Conservation (phyloP, 306 rosid genomes). For the Casuarina cunninghamiana region DNA sequence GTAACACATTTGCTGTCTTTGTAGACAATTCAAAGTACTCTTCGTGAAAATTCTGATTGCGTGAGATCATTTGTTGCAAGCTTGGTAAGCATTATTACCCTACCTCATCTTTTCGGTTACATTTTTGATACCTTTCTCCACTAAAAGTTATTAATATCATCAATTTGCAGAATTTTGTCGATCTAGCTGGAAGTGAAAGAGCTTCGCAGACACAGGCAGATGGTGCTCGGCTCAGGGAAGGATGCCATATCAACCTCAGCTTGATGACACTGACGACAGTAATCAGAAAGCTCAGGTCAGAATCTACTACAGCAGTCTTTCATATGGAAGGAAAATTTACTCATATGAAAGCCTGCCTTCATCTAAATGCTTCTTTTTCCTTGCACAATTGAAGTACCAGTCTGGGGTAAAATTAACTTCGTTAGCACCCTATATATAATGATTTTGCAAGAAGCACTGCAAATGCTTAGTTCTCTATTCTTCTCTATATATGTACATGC, state of each 20-base stretch:
- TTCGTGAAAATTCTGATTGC: slow-evolving; percentile 77
- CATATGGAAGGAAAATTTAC: not conserved
- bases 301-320: slow-evolving; percentile 12
- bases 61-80: slow-evolving; percentile 93
- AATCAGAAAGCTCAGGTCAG: slow-evolving; percentile 96
- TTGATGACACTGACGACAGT: slow-evolving; percentile 99
- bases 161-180: slow-evolving; percentile 84
- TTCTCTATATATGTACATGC: not conserved
- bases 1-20: slow-evolving; percentile 15
- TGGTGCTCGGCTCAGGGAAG: slow-evolving; percentile 98
- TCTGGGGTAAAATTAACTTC: too few relatives aligned
- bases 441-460: not conserved
- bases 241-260: slow-evolving; percentile 99
- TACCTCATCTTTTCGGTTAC: slow-evolving; percentile 9
- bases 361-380: not conserved
- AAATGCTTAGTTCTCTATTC: not conserved
- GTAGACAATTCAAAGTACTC: slow-evolving; percentile 92
- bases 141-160: slow-evolving; percentile 8
- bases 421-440: too few relatives aligned
- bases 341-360: not conserved
- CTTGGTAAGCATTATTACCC: slow-evolving; percentile 54
- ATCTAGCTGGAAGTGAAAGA: slow-evolving; percentile 99
- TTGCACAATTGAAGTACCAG: not conserved
- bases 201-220: slow-evolving; percentile 97
- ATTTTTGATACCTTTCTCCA: not conserved